A percentile compares a stretch with the other conserved stretches of the same genome.
phyloP scores from a whole-genome alignment of 345 rosid species.

The Raphanus raphanistrum region DNA sequence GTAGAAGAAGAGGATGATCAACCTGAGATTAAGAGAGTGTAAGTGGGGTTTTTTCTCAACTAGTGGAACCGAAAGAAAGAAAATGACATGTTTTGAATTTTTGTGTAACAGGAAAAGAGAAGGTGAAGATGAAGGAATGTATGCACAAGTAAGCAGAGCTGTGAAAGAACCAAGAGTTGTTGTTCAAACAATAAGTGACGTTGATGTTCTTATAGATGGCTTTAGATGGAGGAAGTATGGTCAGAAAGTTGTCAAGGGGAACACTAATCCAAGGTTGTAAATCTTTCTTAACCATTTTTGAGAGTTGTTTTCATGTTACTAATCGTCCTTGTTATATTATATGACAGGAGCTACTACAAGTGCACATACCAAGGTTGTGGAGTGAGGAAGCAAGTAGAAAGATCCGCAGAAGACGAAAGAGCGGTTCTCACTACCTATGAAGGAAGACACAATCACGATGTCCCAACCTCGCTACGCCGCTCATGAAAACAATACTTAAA shows the following conservation, averaged over 20 bases:
- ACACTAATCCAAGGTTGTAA: constrained; percentile 85
- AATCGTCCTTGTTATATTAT: neutral
- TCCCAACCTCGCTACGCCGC: constrained; percentile 60
- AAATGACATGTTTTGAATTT: constrained; percentile 11
- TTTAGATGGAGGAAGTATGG: constrained; percentile 98
- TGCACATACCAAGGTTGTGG: constrained; percentile 82
- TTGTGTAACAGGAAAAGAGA: constrained; percentile 61
- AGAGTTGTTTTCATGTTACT: constrained; percentile 23
- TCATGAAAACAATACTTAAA: constrained; percentile 51
- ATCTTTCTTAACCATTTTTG: neutral
- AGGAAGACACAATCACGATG: constrained; percentile 95
- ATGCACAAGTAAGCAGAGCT: constrained; percentile 75
- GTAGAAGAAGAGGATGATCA: constrained; percentile 77
- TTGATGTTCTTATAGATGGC: constrained; percentile 94
- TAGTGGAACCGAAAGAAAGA: neutral
- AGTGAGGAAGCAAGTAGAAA: constrained; percentile 92
- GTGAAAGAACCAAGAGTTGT: constrained; percentile 95
- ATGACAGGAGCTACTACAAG: constrained; percentile 89
- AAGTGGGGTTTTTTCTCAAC: constrained; percentile 35
- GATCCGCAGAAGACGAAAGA: constrained; percentile 82
- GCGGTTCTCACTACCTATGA: constrained; percentile 97
- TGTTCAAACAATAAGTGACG: constrained; percentile 91
- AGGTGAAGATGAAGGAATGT: constrained; percentile 71
- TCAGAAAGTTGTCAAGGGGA: constrained; percentile 96
- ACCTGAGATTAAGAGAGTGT: constrained; percentile 83